phyloP scores from a whole-genome alignment of 495 filamentous ascomycete species.

The Aspergillus ostianus region DNA sequence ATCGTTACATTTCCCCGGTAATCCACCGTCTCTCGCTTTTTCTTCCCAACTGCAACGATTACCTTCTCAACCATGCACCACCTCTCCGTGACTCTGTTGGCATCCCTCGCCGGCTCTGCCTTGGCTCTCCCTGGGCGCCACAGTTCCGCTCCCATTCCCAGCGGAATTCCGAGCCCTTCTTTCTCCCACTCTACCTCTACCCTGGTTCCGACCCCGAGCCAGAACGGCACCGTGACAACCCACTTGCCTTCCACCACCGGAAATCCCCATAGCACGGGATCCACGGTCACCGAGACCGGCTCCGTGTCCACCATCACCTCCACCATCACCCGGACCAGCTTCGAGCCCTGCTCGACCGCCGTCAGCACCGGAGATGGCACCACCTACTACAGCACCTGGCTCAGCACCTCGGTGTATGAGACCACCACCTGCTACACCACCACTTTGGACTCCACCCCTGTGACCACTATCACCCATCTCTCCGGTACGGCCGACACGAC shows the following conservation, averaged over 20 bases:
- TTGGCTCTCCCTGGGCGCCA: conserved; percentile 3
- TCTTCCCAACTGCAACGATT: neutral
- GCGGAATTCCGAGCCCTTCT: neutral
- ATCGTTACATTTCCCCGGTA: neutral
- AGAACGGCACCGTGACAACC: neutral
- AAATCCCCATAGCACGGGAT: neutral
- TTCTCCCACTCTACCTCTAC: neutral
- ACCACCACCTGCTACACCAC: conserved; percentile 12
- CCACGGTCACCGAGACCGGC: neutral
- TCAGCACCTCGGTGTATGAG: conserved; percentile 3
- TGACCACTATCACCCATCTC: neutral
- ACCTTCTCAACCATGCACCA: neutral
- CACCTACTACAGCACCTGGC: conserved; percentile 11
- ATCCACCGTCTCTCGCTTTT: neutral
- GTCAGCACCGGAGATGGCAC: conserved; percentile 5
- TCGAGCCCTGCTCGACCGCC: conserved; percentile 10
- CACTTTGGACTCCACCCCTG: neutral
- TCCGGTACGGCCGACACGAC: neutral
- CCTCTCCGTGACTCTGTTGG: neutral
- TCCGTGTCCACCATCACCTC: conserved; percentile 8
- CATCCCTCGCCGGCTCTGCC: conserved; percentile 7
- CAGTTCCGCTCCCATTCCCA: neutral
- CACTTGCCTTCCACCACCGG: neutral
- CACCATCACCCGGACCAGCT: conserved; percentile 9
- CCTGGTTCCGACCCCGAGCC: neutral